phyloP scores from a whole-genome alignment of 768 basidiomycete species.

The Xerocomellus amylosporus region DNA sequence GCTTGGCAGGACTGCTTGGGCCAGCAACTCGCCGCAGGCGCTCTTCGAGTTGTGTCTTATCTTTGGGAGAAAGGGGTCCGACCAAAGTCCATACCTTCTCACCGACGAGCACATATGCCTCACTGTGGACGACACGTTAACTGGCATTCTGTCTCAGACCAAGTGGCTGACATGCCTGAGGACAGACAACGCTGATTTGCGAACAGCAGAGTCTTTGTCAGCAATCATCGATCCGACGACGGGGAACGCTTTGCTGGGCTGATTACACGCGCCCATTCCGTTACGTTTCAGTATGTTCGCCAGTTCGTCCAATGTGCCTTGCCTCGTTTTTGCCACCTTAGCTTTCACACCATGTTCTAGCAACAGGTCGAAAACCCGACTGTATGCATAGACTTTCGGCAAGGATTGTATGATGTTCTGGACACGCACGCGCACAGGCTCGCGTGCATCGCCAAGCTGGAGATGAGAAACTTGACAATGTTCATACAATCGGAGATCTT shows the following conservation, averaged over 20 bases:
- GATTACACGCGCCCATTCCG: constrained; percentile 73
- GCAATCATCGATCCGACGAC: constrained; percentile 74
- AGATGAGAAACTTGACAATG: constrained; percentile 2
- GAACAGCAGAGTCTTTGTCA: constrained; percentile 85
- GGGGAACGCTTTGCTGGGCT: constrained; percentile 78
- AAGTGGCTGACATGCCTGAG: constrained; percentile 59
- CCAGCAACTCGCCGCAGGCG: constrained; percentile 79
- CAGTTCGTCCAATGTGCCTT: constrained; percentile 83
- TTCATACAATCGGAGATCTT: background rate
- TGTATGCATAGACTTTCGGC: constrained; percentile 90
- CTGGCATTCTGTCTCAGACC: background rate
- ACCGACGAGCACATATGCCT: constrained; percentile 78
- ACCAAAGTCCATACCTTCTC: constrained; percentile 84
- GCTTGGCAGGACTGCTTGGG: constrained; percentile 46
- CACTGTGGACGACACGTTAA: constrained; percentile 43
- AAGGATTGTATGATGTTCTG: constrained; percentile 81
- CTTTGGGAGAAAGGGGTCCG: constrained; percentile 74
- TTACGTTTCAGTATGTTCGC: constrained; percentile 74
- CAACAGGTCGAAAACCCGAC: constrained; percentile 83
- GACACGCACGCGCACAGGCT: constrained; percentile 75
- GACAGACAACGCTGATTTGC: constrained; percentile 80
- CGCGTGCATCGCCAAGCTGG: constrained; percentile 90
- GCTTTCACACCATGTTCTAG: constrained; percentile 87
- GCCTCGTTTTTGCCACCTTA: constrained; percentile 89
- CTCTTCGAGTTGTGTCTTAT: constrained; percentile 91